These are phyloP conservation scores for Dendrobium nobile DNA, from an alignment of 106 monocot genomes.

Conservation along the genomic window DNA sequence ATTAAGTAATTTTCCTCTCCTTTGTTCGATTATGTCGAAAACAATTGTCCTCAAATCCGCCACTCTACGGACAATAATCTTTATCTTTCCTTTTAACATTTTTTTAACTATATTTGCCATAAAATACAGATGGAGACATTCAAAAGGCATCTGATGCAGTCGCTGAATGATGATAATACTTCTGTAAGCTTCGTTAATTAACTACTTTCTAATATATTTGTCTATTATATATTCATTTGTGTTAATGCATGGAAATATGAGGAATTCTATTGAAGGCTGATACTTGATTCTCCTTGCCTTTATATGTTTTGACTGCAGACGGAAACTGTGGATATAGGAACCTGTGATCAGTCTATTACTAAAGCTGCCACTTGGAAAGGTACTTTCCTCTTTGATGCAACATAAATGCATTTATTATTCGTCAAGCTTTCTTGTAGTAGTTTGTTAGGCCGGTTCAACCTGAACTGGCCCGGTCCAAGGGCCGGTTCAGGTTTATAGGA, in stretches of 20 bases:
- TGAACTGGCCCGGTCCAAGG: no score
- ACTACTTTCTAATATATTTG: background rate
- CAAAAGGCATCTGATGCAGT: conserved; percentile 86
- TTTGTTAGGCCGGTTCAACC: background rate
- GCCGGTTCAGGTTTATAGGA: no score
- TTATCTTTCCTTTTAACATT: background rate
- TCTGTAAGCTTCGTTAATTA: conserved; percentile 41
- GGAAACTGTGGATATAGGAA: conserved; percentile 37
- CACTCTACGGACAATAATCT: background rate
- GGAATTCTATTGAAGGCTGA: background rate
- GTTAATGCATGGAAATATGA: background rate
- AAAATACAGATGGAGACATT: conserved; percentile 73
- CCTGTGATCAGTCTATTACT: conserved; percentile 32
- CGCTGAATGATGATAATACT: conserved; percentile 75
- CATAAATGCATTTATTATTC: background rate
- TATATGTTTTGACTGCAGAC: conserved; percentile 20
- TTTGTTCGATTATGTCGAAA: background rate
- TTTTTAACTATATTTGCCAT: background rate
- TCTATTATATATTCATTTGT: background rate
- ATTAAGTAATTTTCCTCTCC: background rate
- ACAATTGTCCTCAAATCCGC: background rate
- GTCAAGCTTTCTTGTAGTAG: background rate
- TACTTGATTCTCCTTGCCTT: conserved; percentile 1
- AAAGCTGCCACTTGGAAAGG: conserved; percentile 46
- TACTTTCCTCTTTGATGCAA: conserved; percentile 10